Base-by-base conservation (phyloP, 768 basidiomycete species). In the Kockovaella imperatae region DNA sequence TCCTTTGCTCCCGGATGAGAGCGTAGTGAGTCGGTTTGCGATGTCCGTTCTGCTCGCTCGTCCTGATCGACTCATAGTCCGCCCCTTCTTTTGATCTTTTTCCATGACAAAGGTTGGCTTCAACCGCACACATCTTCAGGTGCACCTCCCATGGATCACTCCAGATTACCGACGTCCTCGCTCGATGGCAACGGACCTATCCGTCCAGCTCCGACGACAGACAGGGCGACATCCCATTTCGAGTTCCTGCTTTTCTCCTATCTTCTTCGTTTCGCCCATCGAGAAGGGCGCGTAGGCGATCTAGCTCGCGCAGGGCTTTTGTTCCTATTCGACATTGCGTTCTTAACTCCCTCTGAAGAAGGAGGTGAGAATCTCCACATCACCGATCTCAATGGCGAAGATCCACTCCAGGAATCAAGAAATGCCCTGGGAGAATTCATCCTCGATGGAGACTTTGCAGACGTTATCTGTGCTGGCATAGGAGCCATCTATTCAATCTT, bases 211-310 rank as follows among this genome's bases (percentile, higher is more conserved):
- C 21, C 18, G 5, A 20, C 21, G 2, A 39, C 25, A 25, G 3
- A 17, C n/a, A 29, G 28, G 11, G 23, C 42, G 8, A 34, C 56
- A 2, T 52, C 86, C 17, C 88, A 93, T 73, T 93, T 93, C 62
- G 91, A 97, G 66, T 96, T 95, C 64, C 79, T 93, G 24, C 76
- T 96, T 11, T 95, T 96, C 77, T 87, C 91, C 64, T 93, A 93
- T 62, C 81, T 97, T 29, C 80, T 97, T 8, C 86, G 89, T 0
- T 96, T 90, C 65, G 85, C 90, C 20, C 91, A 96, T 67, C 79
- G 90, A 48, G 91, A 96, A 74, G 89, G 88, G 17, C 79, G 83
- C 35, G 88, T 90, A 24, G 93, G 93, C 8, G 90, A 95, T 64
- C 86, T 86, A 64, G 88, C 91, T 2, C 80, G 93, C 8, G 87